Evolutionary conservation across 495 filamentous ascomycete genomes (phyloP).

Genomic region (Aspergillus conjunctus): DNA sequence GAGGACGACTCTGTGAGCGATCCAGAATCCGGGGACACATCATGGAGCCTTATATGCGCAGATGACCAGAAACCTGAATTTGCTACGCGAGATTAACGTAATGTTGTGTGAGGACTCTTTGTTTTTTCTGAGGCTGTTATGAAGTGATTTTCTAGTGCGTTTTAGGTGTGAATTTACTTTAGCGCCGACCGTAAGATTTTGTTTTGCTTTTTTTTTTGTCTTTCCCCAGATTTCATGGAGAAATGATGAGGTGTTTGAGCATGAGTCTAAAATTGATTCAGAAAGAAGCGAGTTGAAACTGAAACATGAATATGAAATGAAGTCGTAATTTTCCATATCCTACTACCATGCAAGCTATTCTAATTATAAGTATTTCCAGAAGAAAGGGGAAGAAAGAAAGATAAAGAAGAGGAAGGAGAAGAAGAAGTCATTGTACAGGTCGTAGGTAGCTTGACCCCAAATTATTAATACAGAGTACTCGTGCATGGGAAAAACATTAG

Average conservation of each 20-base stretch:
- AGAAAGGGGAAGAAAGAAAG: constrained; percentile 7
- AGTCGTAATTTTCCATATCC: constrained; percentile 18
- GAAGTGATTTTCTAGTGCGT: too few relatives aligned
- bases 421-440: constrained; percentile 29
- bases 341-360: constrained; percentile 11
- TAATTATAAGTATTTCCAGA: constrained; percentile 23
- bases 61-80: not conserved
- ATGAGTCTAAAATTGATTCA: too few relatives aligned
- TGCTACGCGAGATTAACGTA: not conserved
- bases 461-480: constrained; percentile 31
- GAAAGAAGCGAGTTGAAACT: not conserved
- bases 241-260: too few relatives aligned
- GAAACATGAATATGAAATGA: constrained; percentile 8
- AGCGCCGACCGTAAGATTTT: not conserved
- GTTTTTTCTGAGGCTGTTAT: too few relatives aligned
- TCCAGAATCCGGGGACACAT: not conserved
- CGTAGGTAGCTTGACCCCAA: constrained; percentile 15
- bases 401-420: too few relatives aligned
- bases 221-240: not conserved
- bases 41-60: not conserved
- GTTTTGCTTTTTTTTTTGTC: not conserved
- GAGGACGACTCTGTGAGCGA: not conserved
- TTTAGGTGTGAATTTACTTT: not conserved
- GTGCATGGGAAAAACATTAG: constrained; percentile 27
- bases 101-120: too few relatives aligned